Evolutionary conservation across 768 basidiomycete species (phyloP).

Genomic region (Calocera viscosa): DNA sequence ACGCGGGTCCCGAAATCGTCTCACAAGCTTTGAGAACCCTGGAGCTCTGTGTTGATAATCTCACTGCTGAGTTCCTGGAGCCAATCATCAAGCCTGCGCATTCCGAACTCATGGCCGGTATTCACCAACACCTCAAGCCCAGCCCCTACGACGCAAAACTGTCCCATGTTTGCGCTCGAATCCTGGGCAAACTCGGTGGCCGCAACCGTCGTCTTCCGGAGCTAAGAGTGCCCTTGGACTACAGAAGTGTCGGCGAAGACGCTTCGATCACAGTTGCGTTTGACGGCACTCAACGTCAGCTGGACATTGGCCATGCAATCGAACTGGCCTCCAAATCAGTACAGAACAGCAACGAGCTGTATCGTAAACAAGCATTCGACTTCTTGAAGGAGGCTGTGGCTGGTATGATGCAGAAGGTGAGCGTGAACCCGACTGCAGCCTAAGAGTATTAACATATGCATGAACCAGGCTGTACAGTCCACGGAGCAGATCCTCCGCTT

Average conservation of each 20-base stretch:
- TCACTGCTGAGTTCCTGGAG: conserved; percentile 94
- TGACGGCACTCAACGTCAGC: conserved; percentile 43
- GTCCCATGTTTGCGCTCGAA: conserved; percentile 88
- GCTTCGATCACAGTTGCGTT: conserved; percentile 65
- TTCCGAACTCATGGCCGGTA: conserved; percentile 85
- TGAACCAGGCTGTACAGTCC: conserved; percentile 39
- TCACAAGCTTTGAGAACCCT: conserved; percentile 91
- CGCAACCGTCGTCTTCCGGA: conserved; percentile 77
- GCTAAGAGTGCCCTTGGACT: conserved; percentile 64
- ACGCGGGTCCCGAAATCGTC: conserved; percentile 77
- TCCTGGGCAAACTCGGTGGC: conserved; percentile 91
- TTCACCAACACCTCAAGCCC: conserved; percentile 83
- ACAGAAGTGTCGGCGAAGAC: conserved; percentile 53
- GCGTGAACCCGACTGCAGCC: background rate
- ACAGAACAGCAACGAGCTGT: conserved; percentile 31
- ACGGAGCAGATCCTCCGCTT: conserved; percentile 69
- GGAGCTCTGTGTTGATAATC: conserved; percentile 97
- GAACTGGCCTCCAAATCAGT: conserved; percentile 54
- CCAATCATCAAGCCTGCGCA: conserved; percentile 88
- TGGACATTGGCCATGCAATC: conserved; percentile 57
- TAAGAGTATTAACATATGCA: background rate
- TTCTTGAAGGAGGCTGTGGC: conserved; percentile 55
- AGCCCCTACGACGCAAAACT: conserved; percentile 78
- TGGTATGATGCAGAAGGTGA: conserved; percentile 66
- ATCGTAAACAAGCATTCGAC: conserved; percentile 31